Evolutionary conservation across 306 rosid genomes (phyloP).

Genomic region (cucumber (Cucumis sativus)): Cucumber_9930_V3 NC_026660.2:2928001-2928500

Average conservation of each 20-base stretch:
- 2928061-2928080: background rate
- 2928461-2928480: background rate
- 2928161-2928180: background rate
- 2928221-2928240: background rate
- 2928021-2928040: background rate
- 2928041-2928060: background rate
- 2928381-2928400: background rate
- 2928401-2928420: background rate
- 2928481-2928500: background rate
- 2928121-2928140: background rate
- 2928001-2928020: too few relatives aligned
- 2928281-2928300: too few relatives aligned
- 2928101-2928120: background rate
- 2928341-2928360: too few relatives aligned
- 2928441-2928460: background rate
- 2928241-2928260: too few relatives aligned
- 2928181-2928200: background rate
- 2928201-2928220: background rate
- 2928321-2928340: too few relatives aligned
- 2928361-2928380: too few relatives aligned
- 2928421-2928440: background rate
- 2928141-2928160: background rate
- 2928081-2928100: background rate
- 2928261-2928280: too few relatives aligned
- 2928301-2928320: too few relatives aligned